A percentile compares a stretch with the other conserved stretches of the same genome.
These are phyloP conservation scores for Cladosporium sp. DNA, from an alignment of 2,329 filamentous ascomycete species.

Conservation along the genomic window DNA sequence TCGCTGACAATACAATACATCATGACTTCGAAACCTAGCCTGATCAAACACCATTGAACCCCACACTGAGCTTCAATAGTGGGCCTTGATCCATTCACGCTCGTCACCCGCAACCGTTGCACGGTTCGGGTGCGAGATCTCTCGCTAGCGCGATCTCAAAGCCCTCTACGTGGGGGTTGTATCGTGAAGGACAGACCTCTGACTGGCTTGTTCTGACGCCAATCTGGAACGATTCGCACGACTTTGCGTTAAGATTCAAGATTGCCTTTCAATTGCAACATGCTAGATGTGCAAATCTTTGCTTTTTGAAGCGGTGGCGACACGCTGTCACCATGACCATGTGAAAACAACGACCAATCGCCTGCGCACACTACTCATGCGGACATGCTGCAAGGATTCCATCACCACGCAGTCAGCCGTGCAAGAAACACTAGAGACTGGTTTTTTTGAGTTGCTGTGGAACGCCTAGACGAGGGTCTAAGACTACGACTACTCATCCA, in stretches of 20 bases:
- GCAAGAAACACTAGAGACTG: constrained; percentile 5
- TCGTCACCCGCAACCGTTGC: constrained; percentile 7
- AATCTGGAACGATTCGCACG: neutral
- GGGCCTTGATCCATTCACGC: constrained; percentile 3
- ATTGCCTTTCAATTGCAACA: constrained; percentile 11
- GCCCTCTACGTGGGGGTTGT: constrained; percentile 1
- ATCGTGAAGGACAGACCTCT: neutral
- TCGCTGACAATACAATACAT: constrained; percentile 6
- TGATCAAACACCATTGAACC: neutral
- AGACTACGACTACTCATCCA: neutral
- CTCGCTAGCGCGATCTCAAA: constrained; percentile 11
- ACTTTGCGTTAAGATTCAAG: constrained; percentile 4
- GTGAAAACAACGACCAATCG: neutral
- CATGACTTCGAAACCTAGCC: constrained; percentile 10
- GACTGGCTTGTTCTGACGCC: constrained; percentile 1
- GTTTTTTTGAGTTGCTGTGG: constrained; percentile 10
- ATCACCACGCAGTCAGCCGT: constrained; percentile 11
- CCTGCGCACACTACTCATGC: constrained; percentile 6
- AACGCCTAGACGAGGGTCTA: constrained; percentile 10
- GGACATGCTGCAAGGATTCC: constrained; percentile 3
- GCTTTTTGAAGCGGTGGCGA: neutral
- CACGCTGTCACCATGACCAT: constrained; percentile 3
- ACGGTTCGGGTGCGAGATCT: constrained; percentile 9
- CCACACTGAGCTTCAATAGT: constrained; percentile 4
- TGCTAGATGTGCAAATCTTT: constrained; percentile 1